These are phyloP conservation scores for Strigomonas culicis DNA, from an alignment of 208 protist genomes.

Conservation along the genomic window DNA sequence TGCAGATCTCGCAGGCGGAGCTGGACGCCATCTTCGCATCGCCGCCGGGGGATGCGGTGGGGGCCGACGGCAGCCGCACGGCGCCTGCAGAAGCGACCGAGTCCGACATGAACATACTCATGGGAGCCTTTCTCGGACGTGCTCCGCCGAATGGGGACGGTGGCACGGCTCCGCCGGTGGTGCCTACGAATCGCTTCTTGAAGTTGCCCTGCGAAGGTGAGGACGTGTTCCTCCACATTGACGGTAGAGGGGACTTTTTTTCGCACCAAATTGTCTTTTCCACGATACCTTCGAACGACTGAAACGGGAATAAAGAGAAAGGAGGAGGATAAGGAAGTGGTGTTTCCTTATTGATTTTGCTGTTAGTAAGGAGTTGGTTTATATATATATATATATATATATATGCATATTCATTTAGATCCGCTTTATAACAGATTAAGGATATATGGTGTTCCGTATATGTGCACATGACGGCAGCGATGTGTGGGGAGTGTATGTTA, in stretches of 20 bases:
- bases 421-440: too few relatives aligned
- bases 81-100: not conserved
- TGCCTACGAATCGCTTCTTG: conserved; percentile 6
- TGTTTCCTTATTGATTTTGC: not conserved
- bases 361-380: too few relatives aligned
- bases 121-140: too few relatives aligned
- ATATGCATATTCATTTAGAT: too few relatives aligned
- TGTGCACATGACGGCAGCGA: too few relatives aligned
- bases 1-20: not conserved
- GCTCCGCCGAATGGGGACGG: not conserved
- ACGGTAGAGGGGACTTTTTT: conserved; percentile 37
- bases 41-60: not conserved
- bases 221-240: conserved; percentile 30
- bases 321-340: too few relatives aligned
- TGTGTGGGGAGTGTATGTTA: too few relatives aligned
- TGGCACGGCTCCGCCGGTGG: not conserved
- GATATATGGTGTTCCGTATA: too few relatives aligned
- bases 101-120: not conserved
- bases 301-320: too few relatives aligned
- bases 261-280: not conserved
- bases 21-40: not conserved
- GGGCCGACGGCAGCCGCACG: not conserved
- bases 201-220: conserved; percentile 11
- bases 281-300: too few relatives aligned
- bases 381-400: too few relatives aligned